Evolutionary conservation across 495 filamentous ascomycete genomes (phyloP).

Genomic region (Daldinia vernicosa): DNA sequence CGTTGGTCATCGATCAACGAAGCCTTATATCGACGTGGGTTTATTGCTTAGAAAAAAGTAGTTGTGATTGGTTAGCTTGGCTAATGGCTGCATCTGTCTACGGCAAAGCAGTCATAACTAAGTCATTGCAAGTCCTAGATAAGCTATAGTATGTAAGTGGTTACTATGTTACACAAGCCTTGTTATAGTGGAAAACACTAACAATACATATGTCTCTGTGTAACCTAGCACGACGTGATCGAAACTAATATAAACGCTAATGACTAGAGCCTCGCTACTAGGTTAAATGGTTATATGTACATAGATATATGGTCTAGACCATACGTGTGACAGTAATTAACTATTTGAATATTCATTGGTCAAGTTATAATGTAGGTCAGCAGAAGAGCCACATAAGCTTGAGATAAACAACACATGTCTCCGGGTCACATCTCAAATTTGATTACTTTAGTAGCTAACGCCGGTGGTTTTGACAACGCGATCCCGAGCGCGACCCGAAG

Average conservation of each 20-base stretch:
- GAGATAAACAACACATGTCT: neutral
- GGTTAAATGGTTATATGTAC: neutral
- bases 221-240: neutral
- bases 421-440: neutral
- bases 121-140: neutral
- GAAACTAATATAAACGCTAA: neutral
- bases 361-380: neutral
- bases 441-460: neutral
- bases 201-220: neutral
- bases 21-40: neutral
- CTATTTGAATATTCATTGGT: neutral
- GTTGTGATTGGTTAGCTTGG: neutral
- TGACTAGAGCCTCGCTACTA: neutral
- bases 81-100: neutral
- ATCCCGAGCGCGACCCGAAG: neutral
- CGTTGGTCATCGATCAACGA: neutral
- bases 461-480: neutral
- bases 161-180: neutral
- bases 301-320: neutral
- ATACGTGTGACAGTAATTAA: neutral
- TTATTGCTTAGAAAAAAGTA: neutral
- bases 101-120: neutral
- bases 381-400: constrained; percentile 1
- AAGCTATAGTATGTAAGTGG: neutral
- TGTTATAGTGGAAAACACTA: neutral